Percentiles rank a stretch among this genome's conserved stretches.
These are phyloP conservation scores for Psilocybe cyanescens DNA, from an alignment of 768 basidiomycete species.

Conservation along the genomic window DNA sequence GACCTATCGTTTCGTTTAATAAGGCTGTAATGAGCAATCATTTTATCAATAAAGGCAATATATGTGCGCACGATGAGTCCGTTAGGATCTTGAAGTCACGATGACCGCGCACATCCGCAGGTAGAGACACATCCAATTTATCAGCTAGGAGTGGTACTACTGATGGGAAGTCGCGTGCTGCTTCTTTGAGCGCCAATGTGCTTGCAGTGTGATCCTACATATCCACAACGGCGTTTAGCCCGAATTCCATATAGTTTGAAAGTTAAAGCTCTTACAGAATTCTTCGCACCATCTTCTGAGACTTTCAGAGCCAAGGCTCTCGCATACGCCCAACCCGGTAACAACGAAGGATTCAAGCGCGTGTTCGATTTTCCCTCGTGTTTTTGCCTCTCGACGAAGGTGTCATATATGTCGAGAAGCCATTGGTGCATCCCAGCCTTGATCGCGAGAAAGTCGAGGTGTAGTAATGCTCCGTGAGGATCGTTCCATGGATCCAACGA, in stretches of 20 bases:
- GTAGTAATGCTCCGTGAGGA: constrained; percentile 83
- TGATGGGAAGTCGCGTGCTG: constrained; percentile 78
- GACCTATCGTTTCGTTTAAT: constrained; percentile 28
- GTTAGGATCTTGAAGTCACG: constrained; percentile 71
- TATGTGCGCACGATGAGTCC: constrained; percentile 57
- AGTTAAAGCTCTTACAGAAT: constrained; percentile 29
- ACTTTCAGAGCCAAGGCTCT: constrained; percentile 69
- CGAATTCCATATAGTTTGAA: not conserved
- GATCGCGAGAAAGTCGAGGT: constrained; percentile 84
- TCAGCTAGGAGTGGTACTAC: constrained; percentile 84
- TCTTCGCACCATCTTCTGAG: constrained; percentile 48
- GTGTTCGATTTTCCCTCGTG: constrained; percentile 21
- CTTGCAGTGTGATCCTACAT: constrained; percentile 59
- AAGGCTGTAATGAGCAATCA: not conserved
- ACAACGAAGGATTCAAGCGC: constrained; percentile 53
- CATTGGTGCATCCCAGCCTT: constrained; percentile 83
- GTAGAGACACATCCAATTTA: constrained; percentile 74
- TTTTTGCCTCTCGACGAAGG: constrained; percentile 37
- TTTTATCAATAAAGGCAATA: not conserved
- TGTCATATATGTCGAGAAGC: constrained; percentile 71
- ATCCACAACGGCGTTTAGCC: not conserved
- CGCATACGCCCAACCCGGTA: constrained; percentile 83
- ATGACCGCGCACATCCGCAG: constrained; percentile 60
- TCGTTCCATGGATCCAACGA: constrained; percentile 87
- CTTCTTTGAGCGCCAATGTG: constrained; percentile 71